phyloP scores from a whole-genome alignment of 1,284 basidiomycete species.

The Leccinum ponderosum region DNA sequence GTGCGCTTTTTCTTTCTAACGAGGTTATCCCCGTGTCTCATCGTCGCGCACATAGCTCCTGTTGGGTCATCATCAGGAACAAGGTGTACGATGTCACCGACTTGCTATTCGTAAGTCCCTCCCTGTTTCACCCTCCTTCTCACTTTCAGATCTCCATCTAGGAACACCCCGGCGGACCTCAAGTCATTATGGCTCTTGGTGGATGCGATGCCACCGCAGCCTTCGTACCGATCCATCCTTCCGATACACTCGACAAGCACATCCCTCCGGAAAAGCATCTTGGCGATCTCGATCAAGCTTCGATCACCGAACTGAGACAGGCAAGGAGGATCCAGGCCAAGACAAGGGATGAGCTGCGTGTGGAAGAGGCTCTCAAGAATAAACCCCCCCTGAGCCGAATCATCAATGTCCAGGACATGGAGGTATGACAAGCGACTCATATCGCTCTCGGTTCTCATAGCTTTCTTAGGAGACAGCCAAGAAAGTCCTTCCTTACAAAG shows the following conservation, averaged over 20 bases:
- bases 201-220: constrained; percentile 76
- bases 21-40: neutral
- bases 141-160: constrained; percentile 30
- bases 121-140: neutral
- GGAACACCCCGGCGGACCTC: constrained; percentile 82
- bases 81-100: constrained; percentile 85
- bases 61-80: constrained; percentile 86
- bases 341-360: constrained; percentile 71
- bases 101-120: constrained; percentile 62
- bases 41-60: constrained; percentile 48
- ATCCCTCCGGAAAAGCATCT: constrained; percentile 69
- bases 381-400: constrained; percentile 69
- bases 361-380: constrained; percentile 59
- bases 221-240: constrained; percentile 75
- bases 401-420: constrained; percentile 76
- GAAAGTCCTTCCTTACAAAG: constrained; percentile 69
- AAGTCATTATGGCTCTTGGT: constrained; percentile 77
- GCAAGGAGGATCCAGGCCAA: constrained; percentile 46
- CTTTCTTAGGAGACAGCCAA: constrained; percentile 54
- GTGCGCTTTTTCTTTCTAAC: constrained; percentile 35
- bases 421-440: constrained; percentile 42
- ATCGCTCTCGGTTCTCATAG: neutral
- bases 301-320: constrained; percentile 44
- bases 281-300: constrained; percentile 61
- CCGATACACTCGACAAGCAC: constrained; percentile 68